These are phyloP conservation scores for Populus hybrid DNA, from an alignment of 441 rosid species.

Conservation along the genomic window DNA sequence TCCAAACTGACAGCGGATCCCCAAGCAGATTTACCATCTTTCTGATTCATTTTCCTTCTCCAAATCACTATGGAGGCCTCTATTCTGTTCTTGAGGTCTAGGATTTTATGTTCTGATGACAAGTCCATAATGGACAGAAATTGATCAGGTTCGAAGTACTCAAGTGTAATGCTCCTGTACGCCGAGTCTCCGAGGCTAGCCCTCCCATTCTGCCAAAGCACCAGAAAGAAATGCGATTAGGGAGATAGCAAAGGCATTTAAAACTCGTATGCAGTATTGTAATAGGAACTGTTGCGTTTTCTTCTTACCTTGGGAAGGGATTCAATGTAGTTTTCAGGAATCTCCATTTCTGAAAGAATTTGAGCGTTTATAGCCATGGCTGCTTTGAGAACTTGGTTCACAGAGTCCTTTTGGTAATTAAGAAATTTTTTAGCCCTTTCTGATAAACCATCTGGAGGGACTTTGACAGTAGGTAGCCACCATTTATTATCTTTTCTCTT, in stretches of 20 bases:
- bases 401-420: slow-evolving; percentile 80
- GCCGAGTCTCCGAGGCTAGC: slow-evolving; percentile 82
- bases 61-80: slow-evolving; percentile 94
- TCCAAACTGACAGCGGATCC: slow-evolving; percentile 79
- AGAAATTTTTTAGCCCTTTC: slow-evolving; percentile 62
- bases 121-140: slow-evolving; percentile 72
- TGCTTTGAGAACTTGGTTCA: slow-evolving; percentile 92
- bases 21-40: slow-evolving; percentile 83
- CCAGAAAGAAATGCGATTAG: neutral
- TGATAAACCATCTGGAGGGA: slow-evolving; percentile 81
- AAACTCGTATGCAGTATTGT: neutral
- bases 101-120: slow-evolving; percentile 81
- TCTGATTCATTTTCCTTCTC: slow-evolving; percentile 84
- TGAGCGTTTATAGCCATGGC: slow-evolving; percentile 98
- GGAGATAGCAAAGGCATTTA: neutral
- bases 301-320: slow-evolving; percentile 82
- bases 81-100: slow-evolving; percentile 84
- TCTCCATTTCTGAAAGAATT: slow-evolving; percentile 83
- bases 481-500: slow-evolving; percentile 80
- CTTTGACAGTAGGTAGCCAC: slow-evolving; percentile 93
- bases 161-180: slow-evolving; percentile 73
- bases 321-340: slow-evolving; percentile 91
- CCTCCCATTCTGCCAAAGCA: slow-evolving; percentile 66
- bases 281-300: neutral
- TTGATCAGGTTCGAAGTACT: slow-evolving; percentile 73